These are phyloP conservation scores for Trametes villosa DNA, from an alignment of 768 basidiomycete species.

Conservation along the genomic window DNA sequence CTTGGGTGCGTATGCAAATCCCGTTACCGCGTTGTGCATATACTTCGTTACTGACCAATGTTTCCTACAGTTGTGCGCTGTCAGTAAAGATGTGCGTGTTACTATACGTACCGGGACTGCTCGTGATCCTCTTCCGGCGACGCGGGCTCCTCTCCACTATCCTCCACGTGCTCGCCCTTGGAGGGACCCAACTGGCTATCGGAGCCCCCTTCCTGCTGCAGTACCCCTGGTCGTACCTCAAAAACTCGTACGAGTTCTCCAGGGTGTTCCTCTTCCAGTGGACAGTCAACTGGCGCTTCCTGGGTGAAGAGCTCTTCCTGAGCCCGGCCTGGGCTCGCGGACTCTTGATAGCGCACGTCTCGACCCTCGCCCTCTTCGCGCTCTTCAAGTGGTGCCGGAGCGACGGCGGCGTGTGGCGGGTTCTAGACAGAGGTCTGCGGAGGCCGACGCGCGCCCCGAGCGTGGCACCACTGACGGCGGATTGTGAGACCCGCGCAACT, in stretches of 20 bases:
- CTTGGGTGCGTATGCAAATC: slow-evolving; percentile 61
- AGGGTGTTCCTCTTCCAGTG: slow-evolving; percentile 92
- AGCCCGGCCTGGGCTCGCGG: slow-evolving; percentile 60
- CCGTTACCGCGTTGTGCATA: background rate
- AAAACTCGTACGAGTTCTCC: slow-evolving; percentile 82
- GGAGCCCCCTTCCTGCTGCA: slow-evolving; percentile 72
- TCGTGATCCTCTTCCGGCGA: slow-evolving; percentile 81
- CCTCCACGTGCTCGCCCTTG: slow-evolving; percentile 51
- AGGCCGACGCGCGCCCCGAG: slow-evolving; percentile 56
- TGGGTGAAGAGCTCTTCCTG: slow-evolving; percentile 78
- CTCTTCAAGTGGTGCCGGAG: slow-evolving; percentile 73
- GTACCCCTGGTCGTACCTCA: slow-evolving; percentile 66
- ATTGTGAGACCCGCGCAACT: slow-evolving; percentile 62
- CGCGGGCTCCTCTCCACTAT: slow-evolving; percentile 59
- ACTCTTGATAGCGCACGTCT: slow-evolving; percentile 70
- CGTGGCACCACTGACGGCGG: slow-evolving; percentile 51
- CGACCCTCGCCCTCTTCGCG: slow-evolving; percentile 65
- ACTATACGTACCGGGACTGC: slow-evolving; percentile 86
- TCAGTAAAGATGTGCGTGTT: slow-evolving; percentile 96
- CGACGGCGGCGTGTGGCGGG: slow-evolving; percentile 66
- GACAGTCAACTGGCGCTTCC: slow-evolving; percentile 97
- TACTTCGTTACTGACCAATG: background rate
- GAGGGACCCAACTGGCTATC: slow-evolving; percentile 59
- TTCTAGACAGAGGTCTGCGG: slow-evolving; percentile 59
- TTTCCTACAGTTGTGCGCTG: slow-evolving; percentile 63